phyloP scores from a whole-genome alignment of 352 stramenopile genomes.

The Phytopythium ostracodes region DNA sequence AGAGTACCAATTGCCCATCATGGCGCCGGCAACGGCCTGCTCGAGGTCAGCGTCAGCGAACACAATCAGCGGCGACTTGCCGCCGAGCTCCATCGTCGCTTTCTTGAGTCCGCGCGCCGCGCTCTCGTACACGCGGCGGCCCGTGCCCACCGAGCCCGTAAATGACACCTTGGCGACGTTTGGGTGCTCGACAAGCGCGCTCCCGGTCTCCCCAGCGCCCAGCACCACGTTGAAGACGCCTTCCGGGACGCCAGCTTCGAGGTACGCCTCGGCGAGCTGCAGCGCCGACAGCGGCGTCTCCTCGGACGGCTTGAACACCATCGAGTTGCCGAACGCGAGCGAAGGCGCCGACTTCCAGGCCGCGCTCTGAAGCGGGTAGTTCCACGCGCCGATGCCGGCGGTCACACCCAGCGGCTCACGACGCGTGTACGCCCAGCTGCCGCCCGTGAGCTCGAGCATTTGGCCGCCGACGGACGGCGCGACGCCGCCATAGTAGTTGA shows the following conservation, averaged over 20 bases:
- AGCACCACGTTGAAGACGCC: conserved; percentile 82
- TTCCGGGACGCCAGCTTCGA: conserved; percentile 63
- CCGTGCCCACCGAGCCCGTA: conserved; percentile 77
- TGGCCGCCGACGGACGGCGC: conserved; percentile 63
- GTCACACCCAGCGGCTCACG: conserved; percentile 71
- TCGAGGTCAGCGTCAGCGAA: conserved; percentile 85
- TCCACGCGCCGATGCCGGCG: conserved; percentile 77
- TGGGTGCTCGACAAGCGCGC: conserved; percentile 47
- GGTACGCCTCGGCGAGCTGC: conserved; percentile 58
- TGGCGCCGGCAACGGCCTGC: conserved; percentile 67
- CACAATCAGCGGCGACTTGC: conserved; percentile 87
- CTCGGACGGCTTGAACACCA: conserved; percentile 91
- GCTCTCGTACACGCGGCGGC: conserved; percentile 59
- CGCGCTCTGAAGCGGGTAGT: conserved; percentile 79
- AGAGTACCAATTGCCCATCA: conserved; percentile 89
- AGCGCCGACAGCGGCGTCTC: conserved; percentile 80
- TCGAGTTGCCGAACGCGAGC: conserved; percentile 86
- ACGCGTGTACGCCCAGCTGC: conserved; percentile 76
- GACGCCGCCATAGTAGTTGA: conserved; percentile 78
- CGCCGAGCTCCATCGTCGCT: conserved; percentile 88
- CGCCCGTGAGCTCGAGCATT: conserved; percentile 54
- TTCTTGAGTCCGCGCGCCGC: conserved; percentile 82
- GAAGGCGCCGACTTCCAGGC: conserved; percentile 78
- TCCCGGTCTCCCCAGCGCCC: conserved; percentile 51
- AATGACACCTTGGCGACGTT: conserved; percentile 81